Conservation (phyloP, 2,329 filamentous ascomycete genomes). For the Bimuria novae-zelandiae region DNA sequence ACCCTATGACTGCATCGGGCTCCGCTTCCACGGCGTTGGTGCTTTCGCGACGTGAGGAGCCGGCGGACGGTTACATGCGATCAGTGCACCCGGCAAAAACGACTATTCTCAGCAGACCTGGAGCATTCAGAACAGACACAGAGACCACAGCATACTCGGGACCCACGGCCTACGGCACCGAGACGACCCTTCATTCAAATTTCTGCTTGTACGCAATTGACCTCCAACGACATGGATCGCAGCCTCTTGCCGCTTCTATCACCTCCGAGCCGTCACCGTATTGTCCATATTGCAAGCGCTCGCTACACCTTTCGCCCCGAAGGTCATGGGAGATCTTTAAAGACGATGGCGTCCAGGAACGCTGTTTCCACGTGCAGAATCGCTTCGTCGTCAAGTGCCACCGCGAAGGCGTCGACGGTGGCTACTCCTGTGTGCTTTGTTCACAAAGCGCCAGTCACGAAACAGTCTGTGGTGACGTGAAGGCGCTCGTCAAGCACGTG, state of each 20-base stretch:
- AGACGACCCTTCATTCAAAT: constrained; percentile 21
- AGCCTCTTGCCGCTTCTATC: constrained; percentile 32
- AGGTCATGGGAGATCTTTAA: constrained; percentile 45
- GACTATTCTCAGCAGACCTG: constrained; percentile 28
- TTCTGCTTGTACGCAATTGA: constrained; percentile 41
- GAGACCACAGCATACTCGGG: constrained; percentile 33
- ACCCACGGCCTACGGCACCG: constrained; percentile 25
- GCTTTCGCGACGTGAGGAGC: constrained; percentile 23
- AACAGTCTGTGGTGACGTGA: constrained; percentile 45
- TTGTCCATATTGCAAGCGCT: constrained; percentile 38
- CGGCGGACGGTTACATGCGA: constrained; percentile 2
- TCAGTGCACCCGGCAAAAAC: constrained; percentile 26
- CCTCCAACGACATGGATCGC: constrained; percentile 34
- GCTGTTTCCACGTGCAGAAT: constrained; percentile 40
- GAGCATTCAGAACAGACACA: constrained; percentile 21
- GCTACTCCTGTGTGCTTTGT: constrained; percentile 43
- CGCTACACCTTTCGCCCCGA: constrained; percentile 37
- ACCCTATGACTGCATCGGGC: constrained; percentile 19
- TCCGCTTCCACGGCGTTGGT: constrained; percentile 32
- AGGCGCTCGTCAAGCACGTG: constrained; percentile 41
- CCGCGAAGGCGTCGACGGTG: constrained; percentile 36
- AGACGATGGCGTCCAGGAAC: constrained; percentile 33
- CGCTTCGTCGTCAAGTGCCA: constrained; percentile 46
- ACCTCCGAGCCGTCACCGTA: constrained; percentile 28
- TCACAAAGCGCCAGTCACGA: constrained; percentile 27